Evolutionary conservation across 192 early-diverging fungal species (phyloP).

Genomic region (Chytriomyces confervae): DNA sequence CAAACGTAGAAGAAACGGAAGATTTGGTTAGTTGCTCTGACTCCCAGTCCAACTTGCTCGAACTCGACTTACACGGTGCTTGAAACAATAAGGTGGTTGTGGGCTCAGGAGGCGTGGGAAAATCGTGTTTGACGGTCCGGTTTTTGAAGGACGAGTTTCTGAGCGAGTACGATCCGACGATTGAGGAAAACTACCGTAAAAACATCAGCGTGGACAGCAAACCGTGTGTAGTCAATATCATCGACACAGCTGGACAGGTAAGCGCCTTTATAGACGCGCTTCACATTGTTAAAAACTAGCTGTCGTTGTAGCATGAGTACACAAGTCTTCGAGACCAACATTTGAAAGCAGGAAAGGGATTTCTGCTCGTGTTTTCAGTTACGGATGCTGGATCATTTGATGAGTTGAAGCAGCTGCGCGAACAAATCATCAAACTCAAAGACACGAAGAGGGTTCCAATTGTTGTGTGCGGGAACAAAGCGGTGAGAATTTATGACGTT

Average conservation of each 20-base stretch:
- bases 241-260: conserved; percentile 65
- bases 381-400: conserved; percentile 59
- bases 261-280: not conserved
- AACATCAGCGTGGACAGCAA: conserved; percentile 53
- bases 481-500: conserved; percentile 39
- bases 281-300: too few species aligned
- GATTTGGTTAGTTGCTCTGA: not conserved
- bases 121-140: conserved; percentile 65
- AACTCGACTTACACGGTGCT: not conserved
- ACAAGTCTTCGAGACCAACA: conserved; percentile 62
- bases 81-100: conserved; percentile 58
- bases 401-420: conserved; percentile 63
- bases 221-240: conserved; percentile 56
- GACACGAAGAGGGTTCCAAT: conserved; percentile 62
- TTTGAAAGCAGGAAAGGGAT: conserved; percentile 61
- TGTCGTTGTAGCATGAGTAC: conserved; percentile 58
- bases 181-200: conserved; percentile 67
- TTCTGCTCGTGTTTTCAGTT: conserved; percentile 63
- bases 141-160: conserved; percentile 67
- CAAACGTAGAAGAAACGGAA: conserved; percentile 6
- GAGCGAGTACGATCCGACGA: conserved; percentile 52
- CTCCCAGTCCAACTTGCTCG: not conserved
- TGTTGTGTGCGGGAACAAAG: conserved; percentile 66
- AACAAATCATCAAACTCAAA: conserved; percentile 62
- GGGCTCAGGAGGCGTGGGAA: conserved; percentile 66